Percentiles rank a stretch among this genome's conserved stretches.
These are phyloP conservation scores for Reutealis trisperma DNA, from an alignment of 345 rosid genomes.

Conservation along the genomic window DNA sequence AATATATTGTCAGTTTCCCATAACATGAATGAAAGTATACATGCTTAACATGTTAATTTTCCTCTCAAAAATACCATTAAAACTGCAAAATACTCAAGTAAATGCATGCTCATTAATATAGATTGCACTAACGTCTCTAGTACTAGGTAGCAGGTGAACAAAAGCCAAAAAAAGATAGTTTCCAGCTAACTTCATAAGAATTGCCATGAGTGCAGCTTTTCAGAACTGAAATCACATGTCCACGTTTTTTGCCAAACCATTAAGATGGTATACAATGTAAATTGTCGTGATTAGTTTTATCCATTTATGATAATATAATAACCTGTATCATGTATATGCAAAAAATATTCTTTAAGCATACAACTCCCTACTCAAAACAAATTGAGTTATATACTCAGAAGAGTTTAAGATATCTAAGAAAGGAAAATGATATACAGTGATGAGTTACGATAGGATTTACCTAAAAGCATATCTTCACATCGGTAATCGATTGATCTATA, in stretches of 20 bases:
- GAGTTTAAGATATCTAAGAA: background rate
- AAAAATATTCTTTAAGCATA: background rate
- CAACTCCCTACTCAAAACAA: background rate
- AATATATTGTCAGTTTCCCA: background rate
- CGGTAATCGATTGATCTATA: conserved; percentile 82
- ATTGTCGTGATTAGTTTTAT: background rate
- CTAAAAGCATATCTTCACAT: conserved; percentile 91
- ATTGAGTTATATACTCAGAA: background rate
- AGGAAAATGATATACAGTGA: background rate
- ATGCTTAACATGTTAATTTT: background rate
- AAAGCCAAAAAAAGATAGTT: background rate
- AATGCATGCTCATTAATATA: background rate
- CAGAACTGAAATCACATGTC: background rate
- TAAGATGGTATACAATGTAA: background rate
- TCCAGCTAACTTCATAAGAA: background rate
- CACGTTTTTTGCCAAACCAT: background rate
- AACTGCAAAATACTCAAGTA: background rate
- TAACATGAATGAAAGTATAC: background rate
- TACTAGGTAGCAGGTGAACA: background rate
- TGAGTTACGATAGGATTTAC: conserved; percentile 33
- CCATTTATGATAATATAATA: background rate
- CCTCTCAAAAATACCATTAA: background rate
- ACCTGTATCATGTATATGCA: background rate
- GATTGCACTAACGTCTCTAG: background rate
- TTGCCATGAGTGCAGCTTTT: background rate